Conservation (phyloP, 805 yeast genomes). For the Kodamaea hsintzibuensis region DNA sequence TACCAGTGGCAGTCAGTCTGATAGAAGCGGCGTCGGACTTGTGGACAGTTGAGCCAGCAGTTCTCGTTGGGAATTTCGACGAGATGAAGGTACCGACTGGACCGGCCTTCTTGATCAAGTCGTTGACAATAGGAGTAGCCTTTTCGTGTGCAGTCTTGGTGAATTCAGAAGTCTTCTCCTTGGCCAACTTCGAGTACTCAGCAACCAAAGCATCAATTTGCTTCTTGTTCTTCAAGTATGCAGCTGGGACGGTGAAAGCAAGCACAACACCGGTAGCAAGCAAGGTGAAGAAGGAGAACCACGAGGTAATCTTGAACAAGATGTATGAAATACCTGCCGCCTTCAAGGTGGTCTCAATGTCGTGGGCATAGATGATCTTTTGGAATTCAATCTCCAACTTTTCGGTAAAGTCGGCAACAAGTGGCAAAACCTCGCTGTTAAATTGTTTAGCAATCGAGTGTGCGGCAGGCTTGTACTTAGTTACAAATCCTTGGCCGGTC, state of each 20-base stretch:
- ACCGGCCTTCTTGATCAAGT: constrained; percentile 58
- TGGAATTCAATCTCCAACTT: constrained; percentile 54
- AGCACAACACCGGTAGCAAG: constrained; percentile 55
- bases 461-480: constrained; percentile 68
- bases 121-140: constrained; percentile 58
- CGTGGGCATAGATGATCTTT: constrained; percentile 63
- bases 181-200: constrained; percentile 44
- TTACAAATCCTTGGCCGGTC: constrained; percentile 79
- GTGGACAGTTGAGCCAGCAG: constrained; percentile 66
- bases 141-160: constrained; percentile 38
- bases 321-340: constrained; percentile 68
- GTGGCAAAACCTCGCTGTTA: constrained; percentile 42
- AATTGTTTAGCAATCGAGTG: constrained; percentile 35
- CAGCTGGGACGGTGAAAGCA: constrained; percentile 73
- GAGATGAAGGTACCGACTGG: constrained; percentile 65
- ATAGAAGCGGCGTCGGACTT: constrained; percentile 18
- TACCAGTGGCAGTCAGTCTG: constrained; percentile 35
- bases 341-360: constrained; percentile 70
- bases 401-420: constrained; percentile 46
- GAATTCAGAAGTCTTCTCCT: constrained; percentile 50
- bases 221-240: constrained; percentile 72
- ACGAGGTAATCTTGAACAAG: constrained; percentile 69
- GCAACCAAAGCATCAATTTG: constrained; percentile 70
- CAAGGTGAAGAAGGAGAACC: constrained; percentile 72
- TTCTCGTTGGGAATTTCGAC: constrained; percentile 61